A percentile compares a stretch with the other conserved stretches of the same genome.
Conservation (phyloP, 306 rosid species). For the Sesbania bispinosa region DNA sequence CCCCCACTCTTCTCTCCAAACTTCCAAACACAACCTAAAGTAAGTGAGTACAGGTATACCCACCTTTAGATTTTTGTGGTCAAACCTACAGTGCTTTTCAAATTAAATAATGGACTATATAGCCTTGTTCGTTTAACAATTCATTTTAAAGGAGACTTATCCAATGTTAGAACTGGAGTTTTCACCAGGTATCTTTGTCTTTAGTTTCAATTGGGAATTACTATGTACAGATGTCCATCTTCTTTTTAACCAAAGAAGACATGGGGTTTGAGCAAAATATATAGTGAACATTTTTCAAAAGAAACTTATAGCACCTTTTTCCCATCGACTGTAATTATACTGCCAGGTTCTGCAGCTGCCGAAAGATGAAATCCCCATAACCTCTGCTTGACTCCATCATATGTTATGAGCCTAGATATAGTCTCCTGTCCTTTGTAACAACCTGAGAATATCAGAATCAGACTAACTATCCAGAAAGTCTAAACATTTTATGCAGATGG, state of each 20-base stretch:
- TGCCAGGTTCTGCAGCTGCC: constrained; percentile 76
- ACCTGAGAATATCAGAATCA: constrained; percentile 49
- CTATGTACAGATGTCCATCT: not conserved
- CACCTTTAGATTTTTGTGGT: not conserved
- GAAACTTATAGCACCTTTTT: constrained; percentile 49
- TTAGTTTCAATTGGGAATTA: constrained; percentile 3
- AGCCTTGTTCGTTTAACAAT: not conserved
- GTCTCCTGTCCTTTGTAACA: constrained; percentile 99
- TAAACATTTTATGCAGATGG: constrained; percentile 13
- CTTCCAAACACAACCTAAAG: too few species aligned
- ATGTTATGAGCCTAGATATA: constrained; percentile 83
- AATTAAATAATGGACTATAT: not conserved
- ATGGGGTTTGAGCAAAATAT: not conserved
- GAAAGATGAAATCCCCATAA: constrained; percentile 87
- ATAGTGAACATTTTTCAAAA: not conserved
- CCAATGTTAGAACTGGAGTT: constrained; percentile 7
- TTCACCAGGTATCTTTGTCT: not conserved
- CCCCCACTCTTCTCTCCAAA: too few species aligned
- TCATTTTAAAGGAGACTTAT: not conserved
- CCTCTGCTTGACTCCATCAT: constrained; percentile 88
- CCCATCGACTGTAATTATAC: constrained; percentile 61
- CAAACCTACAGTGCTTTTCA: not conserved
- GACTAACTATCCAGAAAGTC: constrained; percentile 11
- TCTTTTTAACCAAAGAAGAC: not conserved
- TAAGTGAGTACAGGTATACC: not conserved